Conservation (phyloP, 305 asterid species). For the Ilex paraguariensis region DNA sequence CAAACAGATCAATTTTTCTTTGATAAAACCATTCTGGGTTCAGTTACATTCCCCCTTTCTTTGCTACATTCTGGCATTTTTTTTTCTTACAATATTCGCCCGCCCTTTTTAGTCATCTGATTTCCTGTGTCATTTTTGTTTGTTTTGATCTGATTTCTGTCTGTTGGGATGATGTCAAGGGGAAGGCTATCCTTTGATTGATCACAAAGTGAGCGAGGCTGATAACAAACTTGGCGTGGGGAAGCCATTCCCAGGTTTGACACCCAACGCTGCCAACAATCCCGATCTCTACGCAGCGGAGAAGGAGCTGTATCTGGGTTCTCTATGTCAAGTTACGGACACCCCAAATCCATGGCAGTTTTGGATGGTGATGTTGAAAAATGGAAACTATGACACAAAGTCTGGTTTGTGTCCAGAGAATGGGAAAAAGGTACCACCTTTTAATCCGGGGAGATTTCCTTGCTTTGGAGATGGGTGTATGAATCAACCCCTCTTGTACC, state of each 20-base stretch:
- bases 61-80: not conserved
- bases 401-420: conserved; percentile 61
- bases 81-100: too few relatives aligned
- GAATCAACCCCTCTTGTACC: conserved; percentile 56
- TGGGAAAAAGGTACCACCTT: conserved; percentile 55
- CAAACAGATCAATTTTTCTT: not conserved
- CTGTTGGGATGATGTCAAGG: too few relatives aligned
- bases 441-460: conserved; percentile 55
- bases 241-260: conserved; percentile 41
- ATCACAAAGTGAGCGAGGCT: conserved; percentile 38
- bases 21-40: not conserved
- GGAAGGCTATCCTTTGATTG: conserved; percentile 3
- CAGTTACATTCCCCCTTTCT: not conserved
- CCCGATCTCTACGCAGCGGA: conserved; percentile 59
- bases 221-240: conserved; percentile 61
- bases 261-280: conserved; percentile 30
- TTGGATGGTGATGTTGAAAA: conserved; percentile 78
- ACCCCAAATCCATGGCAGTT: conserved; percentile 62
- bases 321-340: conserved; percentile 44
- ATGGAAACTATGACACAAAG: conserved; percentile 61
- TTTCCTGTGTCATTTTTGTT: not conserved
- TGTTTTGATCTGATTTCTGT: not conserved
- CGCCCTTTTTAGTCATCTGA: not conserved
- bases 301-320: conserved; percentile 64
- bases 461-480: conserved; percentile 75